Evolutionary conservation across 495 filamentous ascomycete genomes (phyloP), one percentile per base, ranked within the genome.

Genomic region (Letharia columbiana): DNA sequence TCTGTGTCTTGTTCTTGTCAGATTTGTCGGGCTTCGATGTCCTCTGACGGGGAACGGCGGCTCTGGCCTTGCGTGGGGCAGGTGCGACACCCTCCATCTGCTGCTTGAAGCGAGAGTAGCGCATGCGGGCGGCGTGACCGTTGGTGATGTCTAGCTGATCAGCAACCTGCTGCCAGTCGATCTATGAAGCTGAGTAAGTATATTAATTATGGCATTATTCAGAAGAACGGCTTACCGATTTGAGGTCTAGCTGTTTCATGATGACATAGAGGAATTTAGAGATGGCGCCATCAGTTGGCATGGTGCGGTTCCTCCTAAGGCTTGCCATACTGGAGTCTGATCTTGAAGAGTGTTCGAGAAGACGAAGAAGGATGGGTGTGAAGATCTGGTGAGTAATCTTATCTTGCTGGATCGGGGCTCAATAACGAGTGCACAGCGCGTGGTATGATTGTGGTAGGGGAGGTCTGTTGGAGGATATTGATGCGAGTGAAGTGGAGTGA

Each of bases 61-160:
- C 7, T 50, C 69, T 75, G 18, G 73, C 64, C 5, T 68, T 70
- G 17, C 71, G 63, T 11, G 74, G 67, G 8, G 62, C 70, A 17
- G 76, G 62, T 4, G 70, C 66, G 11, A 67, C 74, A 33, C 81
- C 81, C 65, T 86, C 84, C 79, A 86, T 85, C 61, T 84, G 81
- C 66, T 81, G 78, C 65, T 77, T 78, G 77, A 91, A 90, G 50
- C 89, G 85, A 31, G 84, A 86, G 74, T 84, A 92, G 44, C 89
- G 87, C 89, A 92, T 92, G 57, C 89, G 87, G 41, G 89, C 88
- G 12, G 89, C 89, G 74, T 92, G 89, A 71, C 88, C 89, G 71
- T 91, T 92, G 68, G 87, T 88, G 65, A 91, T 89, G 63, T 82
- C 79, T 3, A 81, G 73, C 56, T 87, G 78, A 10, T 74, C 65